phyloP scores from a whole-genome alignment of 176 grass and related monocot species.

The Raddia distichophylla region DNA sequence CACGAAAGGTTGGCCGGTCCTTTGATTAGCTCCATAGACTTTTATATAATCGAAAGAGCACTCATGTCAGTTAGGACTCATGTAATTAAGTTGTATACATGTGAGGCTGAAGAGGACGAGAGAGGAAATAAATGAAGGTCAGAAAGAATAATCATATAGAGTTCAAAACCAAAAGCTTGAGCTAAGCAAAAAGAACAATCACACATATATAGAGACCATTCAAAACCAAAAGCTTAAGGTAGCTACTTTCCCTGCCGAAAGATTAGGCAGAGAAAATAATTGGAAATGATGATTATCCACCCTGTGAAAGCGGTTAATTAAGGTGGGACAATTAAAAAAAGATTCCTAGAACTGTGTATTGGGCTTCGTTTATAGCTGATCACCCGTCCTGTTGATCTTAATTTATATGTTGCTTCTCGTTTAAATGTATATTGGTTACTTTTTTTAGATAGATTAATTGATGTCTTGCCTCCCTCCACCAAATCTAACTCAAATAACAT shows the following conservation, averaged over 20 bases:
- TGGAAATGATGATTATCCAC: conserved; percentile 2
- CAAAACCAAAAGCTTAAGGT: background rate
- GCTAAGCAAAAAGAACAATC: background rate
- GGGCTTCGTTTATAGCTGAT: background rate
- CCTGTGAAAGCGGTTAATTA: conserved; percentile 25
- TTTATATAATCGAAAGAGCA: background rate
- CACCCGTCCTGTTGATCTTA: background rate
- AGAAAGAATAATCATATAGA: background rate
- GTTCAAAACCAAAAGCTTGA: background rate
- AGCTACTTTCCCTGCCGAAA: background rate
- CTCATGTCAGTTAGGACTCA: background rate
- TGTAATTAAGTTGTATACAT: background rate
- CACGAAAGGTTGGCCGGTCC: background rate
- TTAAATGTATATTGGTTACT: too few species aligned
- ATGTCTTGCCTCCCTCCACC: background rate
- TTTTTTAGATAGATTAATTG: background rate
- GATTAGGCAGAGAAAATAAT: background rate
- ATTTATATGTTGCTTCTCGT: too few species aligned
- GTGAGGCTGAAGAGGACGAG: background rate
- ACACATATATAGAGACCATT: background rate
- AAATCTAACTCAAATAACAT: background rate
- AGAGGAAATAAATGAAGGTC: background rate
- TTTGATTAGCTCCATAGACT: background rate
- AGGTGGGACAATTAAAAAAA: conserved; percentile 19
- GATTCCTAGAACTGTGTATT: background rate